Base-by-base conservation (phyloP, 805 yeast species). In the Candida tibetensis region DNA sequence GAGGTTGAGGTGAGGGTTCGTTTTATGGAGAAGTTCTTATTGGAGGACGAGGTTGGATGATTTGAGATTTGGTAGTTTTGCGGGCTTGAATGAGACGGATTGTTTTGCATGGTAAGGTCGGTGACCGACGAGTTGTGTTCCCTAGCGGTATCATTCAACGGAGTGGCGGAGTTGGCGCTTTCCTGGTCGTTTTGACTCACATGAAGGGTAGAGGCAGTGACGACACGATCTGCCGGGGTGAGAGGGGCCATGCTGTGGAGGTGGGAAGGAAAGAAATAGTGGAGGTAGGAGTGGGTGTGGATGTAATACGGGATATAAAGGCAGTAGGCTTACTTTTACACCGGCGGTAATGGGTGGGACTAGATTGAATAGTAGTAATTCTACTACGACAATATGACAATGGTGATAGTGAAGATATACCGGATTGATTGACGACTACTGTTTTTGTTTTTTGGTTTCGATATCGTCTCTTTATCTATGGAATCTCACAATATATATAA, bases 241-340 rank as follows among this genome's bases (percentile, higher is more conserved):
- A 27, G 33, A 18, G 31, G 38, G n/a, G 38, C 31, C 38, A 35
- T 33, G 52, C 44, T 6, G 58, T 6, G 58, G 57, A 5, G 54
- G 44, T 28, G 42, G 36, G 12, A 52, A 45, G 13, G 37, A 39
- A 16, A 22, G 36, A 8, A 45, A 34, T 25, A 41, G 28, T 12
- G 28, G 25, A 15, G 28, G 19, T 29, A 23, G 16, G 29, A 28
- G 21, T 18, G 40, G 25, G 25, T 10, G 25, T 21, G n/a, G n/a
- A n/a, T n/a, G n/a, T n/a, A n/a, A n/a, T n/a, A n/a, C n/a, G n/a
- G n/a, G n/a, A n/a, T n/a, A n/a, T n/a, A n/a, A n/a, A n/a, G n/a
- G n/a, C n/a, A n/a, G n/a, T n/a, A n/a, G n/a, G n/a, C n/a, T n/a
- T n/a, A n/a, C n/a, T n/a, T n/a, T n/a, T n/a, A n/a, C n/a, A n/a